phyloP scores from a whole-genome alignment of 2,329 filamentous ascomycete genomes.

The Fusarium newnesense region DNA sequence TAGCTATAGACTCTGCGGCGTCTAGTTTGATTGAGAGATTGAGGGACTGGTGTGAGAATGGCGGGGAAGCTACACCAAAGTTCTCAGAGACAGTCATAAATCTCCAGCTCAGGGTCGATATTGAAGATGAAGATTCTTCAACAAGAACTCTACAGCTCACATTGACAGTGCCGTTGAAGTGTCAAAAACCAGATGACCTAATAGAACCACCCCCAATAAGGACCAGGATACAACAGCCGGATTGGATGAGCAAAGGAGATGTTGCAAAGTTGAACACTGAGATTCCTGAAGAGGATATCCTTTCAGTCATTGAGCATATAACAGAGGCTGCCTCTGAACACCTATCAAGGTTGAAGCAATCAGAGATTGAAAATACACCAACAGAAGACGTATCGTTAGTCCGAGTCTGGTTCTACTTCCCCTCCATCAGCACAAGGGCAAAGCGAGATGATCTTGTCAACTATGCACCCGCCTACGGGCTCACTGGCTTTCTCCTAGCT shows the following conservation, averaged over 20 bases:
- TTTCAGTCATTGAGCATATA: constrained; percentile 58
- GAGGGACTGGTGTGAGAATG: constrained; percentile 38
- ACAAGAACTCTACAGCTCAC: constrained; percentile 46
- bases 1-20: constrained; percentile 43
- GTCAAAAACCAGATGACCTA: not conserved
- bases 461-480: constrained; percentile 60
- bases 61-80: not conserved
- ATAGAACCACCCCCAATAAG: constrained; percentile 54
- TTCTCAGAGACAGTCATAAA: constrained; percentile 24
- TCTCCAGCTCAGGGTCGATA: constrained; percentile 43
- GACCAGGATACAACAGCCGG: constrained; percentile 59
- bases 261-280: constrained; percentile 50
- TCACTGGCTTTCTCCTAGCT: constrained; percentile 69
- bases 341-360: constrained; percentile 37
- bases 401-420: constrained; percentile 72
- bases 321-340: constrained; percentile 50
- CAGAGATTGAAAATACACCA: not conserved
- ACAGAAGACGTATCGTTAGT: constrained; percentile 48
- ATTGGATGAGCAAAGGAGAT: constrained; percentile 63
- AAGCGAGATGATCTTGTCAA: constrained; percentile 68
- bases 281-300: constrained; percentile 57
- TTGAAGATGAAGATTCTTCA: constrained; percentile 9
- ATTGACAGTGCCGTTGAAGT: constrained; percentile 49
- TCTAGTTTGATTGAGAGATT: constrained; percentile 27
- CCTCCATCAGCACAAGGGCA: constrained; percentile 67